Conservation (phyloP, 805 yeast species). For the Zygosaccharomyces rouxii region DNA sequence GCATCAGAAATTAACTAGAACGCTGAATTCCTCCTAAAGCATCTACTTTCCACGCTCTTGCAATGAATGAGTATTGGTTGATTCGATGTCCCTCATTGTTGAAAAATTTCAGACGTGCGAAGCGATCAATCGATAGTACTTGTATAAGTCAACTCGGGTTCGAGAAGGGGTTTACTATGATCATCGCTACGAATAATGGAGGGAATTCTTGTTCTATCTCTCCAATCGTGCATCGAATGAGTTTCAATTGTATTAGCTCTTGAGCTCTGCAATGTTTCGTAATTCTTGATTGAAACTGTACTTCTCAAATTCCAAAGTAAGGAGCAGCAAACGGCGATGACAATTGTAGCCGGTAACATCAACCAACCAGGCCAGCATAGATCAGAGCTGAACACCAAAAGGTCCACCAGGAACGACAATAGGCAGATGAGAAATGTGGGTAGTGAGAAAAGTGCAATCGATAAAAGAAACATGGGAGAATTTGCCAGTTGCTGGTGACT, state of each 20-base stretch:
- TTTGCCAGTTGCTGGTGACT: slow-evolving; percentile 37
- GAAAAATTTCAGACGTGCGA: slow-evolving; percentile 6
- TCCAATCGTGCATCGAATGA: slow-evolving; percentile 14
- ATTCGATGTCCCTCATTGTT: not conserved
- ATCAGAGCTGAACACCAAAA: slow-evolving; percentile 69
- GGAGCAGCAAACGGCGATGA: slow-evolving; percentile 60
- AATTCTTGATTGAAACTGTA: slow-evolving; percentile 41
- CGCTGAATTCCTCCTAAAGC: not conserved
- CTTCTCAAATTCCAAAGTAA: slow-evolving; percentile 70
- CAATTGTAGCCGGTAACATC: slow-evolving; percentile 61
- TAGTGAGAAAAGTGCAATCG: slow-evolving; percentile 54
- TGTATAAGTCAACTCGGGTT: slow-evolving; percentile 7
- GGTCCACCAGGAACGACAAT: slow-evolving; percentile 76
- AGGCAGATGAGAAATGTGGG: slow-evolving; percentile 67
- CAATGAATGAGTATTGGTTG: not conserved
- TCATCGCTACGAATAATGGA: not conserved
- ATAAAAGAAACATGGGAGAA: slow-evolving; percentile 43
- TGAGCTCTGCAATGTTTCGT: slow-evolving; percentile 17
- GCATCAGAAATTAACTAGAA: not conserved
- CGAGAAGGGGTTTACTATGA: not conserved
- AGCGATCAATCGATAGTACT: slow-evolving; percentile 3
- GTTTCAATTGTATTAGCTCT: slow-evolving; percentile 12
- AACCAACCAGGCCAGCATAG: slow-evolving; percentile 85
- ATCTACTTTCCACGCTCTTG: not conserved
- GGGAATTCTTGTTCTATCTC: not conserved